phyloP scores from a whole-genome alignment of 2,329 filamentous ascomycete species.

The Colletotrichum sidae region DNA sequence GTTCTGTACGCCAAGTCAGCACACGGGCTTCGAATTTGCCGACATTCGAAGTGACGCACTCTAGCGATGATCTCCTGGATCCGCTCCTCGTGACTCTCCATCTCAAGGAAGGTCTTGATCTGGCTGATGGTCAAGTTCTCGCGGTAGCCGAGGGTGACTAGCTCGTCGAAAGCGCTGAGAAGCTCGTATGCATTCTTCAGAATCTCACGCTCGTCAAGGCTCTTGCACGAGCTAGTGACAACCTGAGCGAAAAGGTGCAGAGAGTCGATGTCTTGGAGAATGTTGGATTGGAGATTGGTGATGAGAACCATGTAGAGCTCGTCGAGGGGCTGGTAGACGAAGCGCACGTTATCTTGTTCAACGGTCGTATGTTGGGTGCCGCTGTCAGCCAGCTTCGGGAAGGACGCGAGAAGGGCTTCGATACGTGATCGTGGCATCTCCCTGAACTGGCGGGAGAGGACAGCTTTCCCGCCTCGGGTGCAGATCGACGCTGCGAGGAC shows the following conservation, averaged over 20 bases:
- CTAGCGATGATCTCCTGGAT: conserved; percentile 98
- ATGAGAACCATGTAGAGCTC: conserved; percentile 99
- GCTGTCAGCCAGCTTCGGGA: conserved; percentile 96
- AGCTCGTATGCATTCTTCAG: conserved; percentile 94
- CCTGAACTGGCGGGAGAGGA: conserved; percentile 96
- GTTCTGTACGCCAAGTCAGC: conserved; percentile 70
- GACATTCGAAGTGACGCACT: conserved; percentile 60
- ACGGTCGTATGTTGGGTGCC: conserved; percentile 98
- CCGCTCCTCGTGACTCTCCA: conserved; percentile 99
- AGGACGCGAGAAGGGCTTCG: conserved; percentile 94
- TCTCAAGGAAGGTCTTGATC: conserved; percentile 99
- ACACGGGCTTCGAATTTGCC: too few species aligned
- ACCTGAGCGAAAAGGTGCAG: conserved; percentile 98
- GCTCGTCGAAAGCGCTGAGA: conserved; percentile 95
- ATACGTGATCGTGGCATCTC: conserved; percentile 98
- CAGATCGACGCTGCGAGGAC: conserved; percentile 99
- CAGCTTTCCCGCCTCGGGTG: conserved; percentile 97
- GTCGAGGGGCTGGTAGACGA: conserved; percentile 98
- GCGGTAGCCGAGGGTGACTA: conserved; percentile 94
- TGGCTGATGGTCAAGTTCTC: conserved; percentile 97
- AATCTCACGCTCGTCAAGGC: conserved; percentile 94
- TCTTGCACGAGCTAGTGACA: conserved; percentile 96
- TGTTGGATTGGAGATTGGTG: conserved; percentile 99
- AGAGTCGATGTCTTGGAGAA: conserved; percentile 98
- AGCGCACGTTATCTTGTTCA: conserved; percentile 99